Base-by-base conservation (phyloP, 228 moss, liverwort and hornwort species). In the Sphagnum fallax region DNA sequence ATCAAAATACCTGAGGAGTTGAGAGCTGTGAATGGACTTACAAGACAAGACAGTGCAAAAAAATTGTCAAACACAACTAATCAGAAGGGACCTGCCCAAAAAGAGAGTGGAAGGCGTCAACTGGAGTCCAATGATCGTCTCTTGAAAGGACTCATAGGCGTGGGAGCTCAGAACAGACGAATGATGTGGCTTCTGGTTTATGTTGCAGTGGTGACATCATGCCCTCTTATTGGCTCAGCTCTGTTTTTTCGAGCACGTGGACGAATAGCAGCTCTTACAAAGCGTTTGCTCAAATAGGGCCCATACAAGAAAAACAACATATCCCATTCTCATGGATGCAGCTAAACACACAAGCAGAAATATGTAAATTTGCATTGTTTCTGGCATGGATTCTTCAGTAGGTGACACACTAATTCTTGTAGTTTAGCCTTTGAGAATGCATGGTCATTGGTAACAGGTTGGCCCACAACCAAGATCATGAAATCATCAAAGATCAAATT, bases 171-270 rank as follows among this genome's bases (percentile, higher is more conserved):
- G 67, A 88, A 83, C 65, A 84, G 83, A 66, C 77, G 77, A 75
- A 81, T 76, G 0, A 65, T 95, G 59, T 95, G 91, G 90, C 84
- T 95, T 61, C 85, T 95, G 47, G 78, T 88, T 59, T 95, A 88
- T 60, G 71, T 90, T 47, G 90, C 94, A 50, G 59, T 91, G 69
- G 84, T 83, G 65, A 87, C 94, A 63, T 84, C 92, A 50, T 87
- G 80, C 76, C 92, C 94, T 71, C 77, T 91, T 62, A 74, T 95
- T 70, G 90, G 91, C 63, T 84, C 91, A 47, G 85, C 92, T 55
- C 69, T 92, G 66, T 81, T 80, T 74, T 73, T 88, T 60, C 86
- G 82, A 62, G 86, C 92, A 76, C 82, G 83, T 63, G 84, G 80
- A 52, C 88, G 69, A 77, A 48, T 82, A 6, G 50, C 59, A 10